Percentiles rank a stretch among this genome's conserved stretches.
These are phyloP conservation scores for Pezicula radicicola DNA, from an alignment of 2,329 filamentous ascomycete species.

Conservation along the genomic window DNA sequence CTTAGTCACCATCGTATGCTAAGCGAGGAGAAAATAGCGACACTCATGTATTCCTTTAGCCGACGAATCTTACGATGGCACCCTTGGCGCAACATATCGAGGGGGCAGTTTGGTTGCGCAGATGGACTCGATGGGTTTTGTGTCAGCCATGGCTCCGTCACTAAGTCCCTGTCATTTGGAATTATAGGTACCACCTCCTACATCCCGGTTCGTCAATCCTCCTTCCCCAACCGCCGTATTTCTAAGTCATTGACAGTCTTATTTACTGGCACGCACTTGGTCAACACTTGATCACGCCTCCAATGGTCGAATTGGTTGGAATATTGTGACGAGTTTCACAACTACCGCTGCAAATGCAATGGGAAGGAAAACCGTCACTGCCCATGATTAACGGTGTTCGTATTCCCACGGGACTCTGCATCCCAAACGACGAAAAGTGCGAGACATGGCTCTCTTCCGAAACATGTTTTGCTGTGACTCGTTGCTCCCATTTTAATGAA, in stretches of 20 bases:
- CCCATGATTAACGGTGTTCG: constrained; percentile 58
- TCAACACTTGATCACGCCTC: constrained; percentile 65
- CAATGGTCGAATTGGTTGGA: constrained; percentile 44
- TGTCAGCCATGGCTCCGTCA: constrained; percentile 65
- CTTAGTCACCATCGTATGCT: not conserved
- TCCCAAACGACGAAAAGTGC: too few species aligned
- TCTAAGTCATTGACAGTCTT: constrained; percentile 50
- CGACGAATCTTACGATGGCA: constrained; percentile 57
- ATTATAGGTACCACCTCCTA: constrained; percentile 66
- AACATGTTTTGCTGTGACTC: too few species aligned
- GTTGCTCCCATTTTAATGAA: too few species aligned
- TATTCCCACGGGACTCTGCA: too few species aligned
- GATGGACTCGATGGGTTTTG: constrained; percentile 55
- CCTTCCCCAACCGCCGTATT: not conserved
- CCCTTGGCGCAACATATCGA: constrained; percentile 51
- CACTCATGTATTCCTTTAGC: too few species aligned
- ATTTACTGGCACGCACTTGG: constrained; percentile 59
- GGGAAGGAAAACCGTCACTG: constrained; percentile 49
- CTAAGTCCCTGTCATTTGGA: constrained; percentile 60
- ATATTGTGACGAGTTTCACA: constrained; percentile 64
- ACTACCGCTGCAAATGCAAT: constrained; percentile 60
- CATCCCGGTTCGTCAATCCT: constrained; percentile 4
- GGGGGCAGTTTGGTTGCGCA: constrained; percentile 65
- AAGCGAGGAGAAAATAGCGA: not conserved
- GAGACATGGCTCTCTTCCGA: too few species aligned